phyloP scores from a whole-genome alignment of 2,329 filamentous ascomycete species.

The Botrytis cinerea region DNA sequence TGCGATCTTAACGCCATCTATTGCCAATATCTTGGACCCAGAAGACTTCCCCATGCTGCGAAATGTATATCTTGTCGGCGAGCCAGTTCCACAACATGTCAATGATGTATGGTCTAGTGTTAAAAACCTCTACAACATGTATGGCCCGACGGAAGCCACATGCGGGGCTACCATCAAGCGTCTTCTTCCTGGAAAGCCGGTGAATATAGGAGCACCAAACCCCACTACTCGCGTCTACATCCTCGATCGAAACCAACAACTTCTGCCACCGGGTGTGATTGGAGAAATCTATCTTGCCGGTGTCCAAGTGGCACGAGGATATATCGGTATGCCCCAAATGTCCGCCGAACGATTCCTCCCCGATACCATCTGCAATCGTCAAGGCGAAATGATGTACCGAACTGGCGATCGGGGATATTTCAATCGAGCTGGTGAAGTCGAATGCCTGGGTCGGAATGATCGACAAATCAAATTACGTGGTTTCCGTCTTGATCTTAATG shows the following conservation, averaged over 20 bases:
- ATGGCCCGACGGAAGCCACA: constrained; percentile 47
- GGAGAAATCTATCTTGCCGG: constrained; percentile 49
- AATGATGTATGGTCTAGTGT: constrained; percentile 42
- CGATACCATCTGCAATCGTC: constrained; percentile 36
- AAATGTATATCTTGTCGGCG: constrained; percentile 45
- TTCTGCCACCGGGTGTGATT: constrained; percentile 42
- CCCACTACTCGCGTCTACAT: constrained; percentile 47
- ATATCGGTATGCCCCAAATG: constrained; percentile 42
- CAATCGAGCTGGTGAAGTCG: constrained; percentile 43
- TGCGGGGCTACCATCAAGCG: constrained; percentile 44
- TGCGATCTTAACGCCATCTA: constrained; percentile 23
- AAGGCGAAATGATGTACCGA: constrained; percentile 43
- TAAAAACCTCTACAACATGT: constrained; percentile 46
- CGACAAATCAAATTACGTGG: constrained; percentile 46
- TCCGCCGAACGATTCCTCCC: constrained; percentile 41
- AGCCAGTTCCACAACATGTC: constrained; percentile 43
- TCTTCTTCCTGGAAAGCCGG: constrained; percentile 34
- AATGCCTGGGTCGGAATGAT: constrained; percentile 47
- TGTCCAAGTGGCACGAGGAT: constrained; percentile 47
- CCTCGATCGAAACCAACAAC: constrained; percentile 42
- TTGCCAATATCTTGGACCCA: constrained; percentile 18
- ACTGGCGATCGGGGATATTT: constrained; percentile 49
- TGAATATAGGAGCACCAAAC: constrained; percentile 45
- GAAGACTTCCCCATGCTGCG: constrained; percentile 14
- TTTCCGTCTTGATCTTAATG: constrained; percentile 46